Evolutionary conservation across 257 asterid genomes (phyloP).

Genomic region (Coffea eugenioides): DNA sequence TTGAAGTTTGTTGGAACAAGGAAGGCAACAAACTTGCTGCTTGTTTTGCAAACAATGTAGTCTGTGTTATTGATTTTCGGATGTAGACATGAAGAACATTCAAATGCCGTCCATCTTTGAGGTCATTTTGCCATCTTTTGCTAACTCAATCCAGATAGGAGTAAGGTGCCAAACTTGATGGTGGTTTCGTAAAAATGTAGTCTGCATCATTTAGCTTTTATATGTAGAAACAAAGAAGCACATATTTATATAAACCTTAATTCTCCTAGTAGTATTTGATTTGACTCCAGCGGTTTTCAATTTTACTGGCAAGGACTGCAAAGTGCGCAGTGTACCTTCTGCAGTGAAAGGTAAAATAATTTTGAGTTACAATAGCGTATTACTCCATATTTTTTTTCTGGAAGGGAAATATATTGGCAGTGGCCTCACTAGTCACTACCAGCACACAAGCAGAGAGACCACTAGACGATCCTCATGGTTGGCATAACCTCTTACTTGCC

Average conservation of each 20-base stretch:
- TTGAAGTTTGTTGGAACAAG: constrained; percentile 98
- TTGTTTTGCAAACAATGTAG: constrained; percentile 87
- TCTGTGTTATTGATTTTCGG: constrained; percentile 83
- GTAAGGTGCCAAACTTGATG: constrained; percentile 79
- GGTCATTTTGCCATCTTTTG: neutral
- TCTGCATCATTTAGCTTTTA: constrained; percentile 76
- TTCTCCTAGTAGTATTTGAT: too few species aligned
- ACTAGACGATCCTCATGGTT: neutral
- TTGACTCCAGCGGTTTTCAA: neutral
- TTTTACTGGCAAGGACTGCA: neutral
- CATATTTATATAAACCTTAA: too few species aligned
- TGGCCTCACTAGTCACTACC: neutral
- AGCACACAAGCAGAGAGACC: neutral
- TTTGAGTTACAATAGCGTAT: neutral
- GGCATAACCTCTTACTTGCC: too few species aligned
- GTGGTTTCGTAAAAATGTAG: constrained; percentile 86
- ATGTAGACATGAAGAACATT: constrained; percentile 39
- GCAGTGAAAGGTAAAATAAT: neutral
- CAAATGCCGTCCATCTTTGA: neutral
- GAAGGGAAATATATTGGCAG: neutral
- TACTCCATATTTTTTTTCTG: neutral
- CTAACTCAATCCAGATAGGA: constrained; percentile 45
- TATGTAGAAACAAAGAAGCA: constrained; percentile 36
- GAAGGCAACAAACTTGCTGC: constrained; percentile 92
- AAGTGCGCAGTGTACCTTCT: neutral